A percentile compares a stretch with the other conserved stretches of the same genome.
phyloP scores from a whole-genome alignment of 768 basidiomycete species.

The Hypholoma fasciculare region DNA sequence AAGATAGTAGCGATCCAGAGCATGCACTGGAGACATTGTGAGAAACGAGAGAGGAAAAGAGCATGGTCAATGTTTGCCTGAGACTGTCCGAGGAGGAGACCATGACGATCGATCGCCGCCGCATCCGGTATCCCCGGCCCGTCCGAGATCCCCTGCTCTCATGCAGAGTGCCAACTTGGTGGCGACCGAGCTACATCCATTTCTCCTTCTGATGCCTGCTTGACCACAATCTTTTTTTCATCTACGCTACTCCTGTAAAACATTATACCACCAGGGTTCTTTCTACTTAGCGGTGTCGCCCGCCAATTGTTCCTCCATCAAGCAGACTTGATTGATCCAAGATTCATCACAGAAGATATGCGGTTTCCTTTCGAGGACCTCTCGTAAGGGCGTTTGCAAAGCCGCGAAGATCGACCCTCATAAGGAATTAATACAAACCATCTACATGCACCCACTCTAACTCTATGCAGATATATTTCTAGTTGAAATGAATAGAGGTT shows the following conservation, averaged over 20 bases:
- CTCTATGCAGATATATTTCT: neutral
- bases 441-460: neutral
- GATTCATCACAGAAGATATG: neutral
- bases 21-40: conserved; percentile 39
- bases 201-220: too few relatives aligned
- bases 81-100: neutral
- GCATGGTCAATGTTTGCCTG: neutral
- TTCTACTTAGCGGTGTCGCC: conserved; percentile 2
- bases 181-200: too few relatives aligned
- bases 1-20: conserved; percentile 51
- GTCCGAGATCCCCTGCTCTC: neutral
- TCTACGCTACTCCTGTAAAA: too few relatives aligned
- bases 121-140: neutral
- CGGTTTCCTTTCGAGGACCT: neutral
- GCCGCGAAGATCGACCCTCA: neutral
- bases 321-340: conserved; percentile 3
- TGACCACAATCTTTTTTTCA: too few relatives aligned
- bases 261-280: neutral
- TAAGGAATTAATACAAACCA: neutral
- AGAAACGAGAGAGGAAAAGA: neutral
- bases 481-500: neutral
- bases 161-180: too few relatives aligned
- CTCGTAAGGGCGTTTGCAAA: neutral
- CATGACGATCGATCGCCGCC: neutral
- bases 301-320: neutral